These are phyloP conservation scores for Paecilomyces fulvus DNA, from an alignment of 2,329 filamentous ascomycete species.

Conservation along the genomic window DNA sequence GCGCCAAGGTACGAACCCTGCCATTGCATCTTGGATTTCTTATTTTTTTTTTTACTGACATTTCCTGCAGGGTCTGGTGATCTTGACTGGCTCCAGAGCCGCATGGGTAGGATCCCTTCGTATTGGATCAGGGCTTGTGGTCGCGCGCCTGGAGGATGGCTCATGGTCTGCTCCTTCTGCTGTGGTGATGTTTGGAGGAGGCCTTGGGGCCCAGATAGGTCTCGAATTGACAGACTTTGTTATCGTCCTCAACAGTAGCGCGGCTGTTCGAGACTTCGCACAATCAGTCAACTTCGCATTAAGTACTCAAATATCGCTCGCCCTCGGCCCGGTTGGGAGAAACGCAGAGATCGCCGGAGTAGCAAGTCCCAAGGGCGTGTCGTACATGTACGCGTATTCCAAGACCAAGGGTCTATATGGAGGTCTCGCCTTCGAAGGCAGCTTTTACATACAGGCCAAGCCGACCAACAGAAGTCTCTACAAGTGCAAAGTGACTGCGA, in stretches of 20 bases:
- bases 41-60: background rate
- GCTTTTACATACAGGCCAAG: conserved; percentile 72
- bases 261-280: conserved; percentile 74
- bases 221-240: conserved; percentile 50
- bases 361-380: conserved; percentile 69
- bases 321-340: conserved; percentile 73
- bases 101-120: conserved; percentile 16
- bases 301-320: conserved; percentile 79
- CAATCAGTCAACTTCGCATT: conserved; percentile 74
- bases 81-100: conserved; percentile 16
- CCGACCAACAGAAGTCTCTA: conserved; percentile 88
- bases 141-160: conserved; percentile 17
- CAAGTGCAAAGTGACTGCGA: conserved; percentile 62
- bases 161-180: conserved; percentile 19
- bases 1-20: conserved; percentile 65
- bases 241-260: conserved; percentile 77
- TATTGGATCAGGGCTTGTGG: conserved; percentile 15
- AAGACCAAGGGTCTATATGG: conserved; percentile 87
- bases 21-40: background rate
- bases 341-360: conserved; percentile 82
- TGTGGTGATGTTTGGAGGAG: conserved; percentile 12
- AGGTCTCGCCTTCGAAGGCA: conserved; percentile 75
- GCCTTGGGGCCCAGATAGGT: conserved; percentile 17
- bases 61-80: conserved; percentile 12
- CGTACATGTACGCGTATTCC: conserved; percentile 78